phyloP scores from a whole-genome alignment of 305 asterid species.

The Salvia sclarea region DNA sequence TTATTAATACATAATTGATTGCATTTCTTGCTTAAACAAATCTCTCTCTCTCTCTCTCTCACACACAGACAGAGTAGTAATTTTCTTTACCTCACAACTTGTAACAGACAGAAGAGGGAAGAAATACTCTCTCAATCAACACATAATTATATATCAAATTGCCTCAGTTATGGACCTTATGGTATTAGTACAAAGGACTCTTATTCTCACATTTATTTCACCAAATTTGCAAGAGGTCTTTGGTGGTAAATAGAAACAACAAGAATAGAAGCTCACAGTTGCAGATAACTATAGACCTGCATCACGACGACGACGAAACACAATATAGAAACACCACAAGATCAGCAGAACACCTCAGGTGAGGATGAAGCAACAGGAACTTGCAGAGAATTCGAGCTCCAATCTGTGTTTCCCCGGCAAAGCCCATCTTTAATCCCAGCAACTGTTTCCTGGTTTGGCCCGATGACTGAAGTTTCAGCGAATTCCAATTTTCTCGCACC shows the following conservation, averaged over 20 bases:
- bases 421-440: conserved; percentile 38
- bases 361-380: conserved; percentile 43
- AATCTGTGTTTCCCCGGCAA: conserved; percentile 45
- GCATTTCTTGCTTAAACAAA: neutral
- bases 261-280: conserved; percentile 15
- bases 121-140: neutral
- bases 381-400: conserved; percentile 42
- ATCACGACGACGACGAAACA: conserved; percentile 10
- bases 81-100: neutral
- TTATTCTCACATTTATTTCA: conserved; percentile 38
- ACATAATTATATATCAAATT: neutral
- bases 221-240: conserved; percentile 24
- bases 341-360: conserved; percentile 44
- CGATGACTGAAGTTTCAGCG: conserved; percentile 28
- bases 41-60: neutral
- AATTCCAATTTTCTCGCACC: conserved; percentile 36
- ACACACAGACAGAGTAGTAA: neutral
- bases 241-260: neutral
- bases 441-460: conserved; percentile 29
- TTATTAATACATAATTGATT: neutral
- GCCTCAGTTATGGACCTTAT: conserved; percentile 5
- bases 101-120: neutral
- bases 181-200: conserved; percentile 25
- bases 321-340: conserved; percentile 15
- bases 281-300: conserved; percentile 31